Conservation (phyloP, 352 stramenopile species). For the Elongisporangium anandrum region DNA sequence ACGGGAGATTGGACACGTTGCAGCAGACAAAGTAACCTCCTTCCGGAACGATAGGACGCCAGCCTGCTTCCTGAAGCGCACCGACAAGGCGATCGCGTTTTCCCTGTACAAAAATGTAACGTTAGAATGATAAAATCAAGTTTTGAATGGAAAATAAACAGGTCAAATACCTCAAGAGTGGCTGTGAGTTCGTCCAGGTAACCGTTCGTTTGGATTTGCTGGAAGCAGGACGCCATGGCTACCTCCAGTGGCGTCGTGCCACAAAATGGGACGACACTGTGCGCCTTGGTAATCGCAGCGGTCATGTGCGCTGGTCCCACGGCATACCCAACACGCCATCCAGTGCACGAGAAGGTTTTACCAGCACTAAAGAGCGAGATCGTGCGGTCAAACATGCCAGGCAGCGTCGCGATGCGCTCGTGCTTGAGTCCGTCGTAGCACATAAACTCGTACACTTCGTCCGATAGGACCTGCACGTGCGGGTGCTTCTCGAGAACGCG, state of each 20-base stretch:
- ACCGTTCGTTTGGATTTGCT: conserved; percentile 82
- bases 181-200: conserved; percentile 75
- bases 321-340: conserved; percentile 89
- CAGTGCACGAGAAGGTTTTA: conserved; percentile 94
- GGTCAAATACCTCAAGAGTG: conserved; percentile 36
- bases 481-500: conserved; percentile 80
- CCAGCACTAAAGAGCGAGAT: conserved; percentile 92
- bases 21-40: conserved; percentile 96
- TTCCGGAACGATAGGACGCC: conserved; percentile 89
- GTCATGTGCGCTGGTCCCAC: conserved; percentile 54
- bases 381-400: conserved; percentile 84
- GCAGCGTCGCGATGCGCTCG: conserved; percentile 70
- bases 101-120: conserved; percentile 23
- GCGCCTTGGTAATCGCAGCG: conserved; percentile 65
- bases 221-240: conserved; percentile 87
- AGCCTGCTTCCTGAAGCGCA: conserved; percentile 74
- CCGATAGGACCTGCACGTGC: conserved; percentile 91
- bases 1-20: conserved; percentile 63
- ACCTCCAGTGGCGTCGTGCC: conserved; percentile 93
- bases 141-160: conserved; percentile 3
- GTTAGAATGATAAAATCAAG: conserved; percentile 1
- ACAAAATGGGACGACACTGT: conserved; percentile 91
- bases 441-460: conserved; percentile 99
- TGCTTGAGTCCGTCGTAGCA: conserved; percentile 77
- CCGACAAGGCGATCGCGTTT: conserved; percentile 87